phyloP scores from a whole-genome alignment of 495 filamentous ascomycete genomes.

The Penicillium daleae region DNA sequence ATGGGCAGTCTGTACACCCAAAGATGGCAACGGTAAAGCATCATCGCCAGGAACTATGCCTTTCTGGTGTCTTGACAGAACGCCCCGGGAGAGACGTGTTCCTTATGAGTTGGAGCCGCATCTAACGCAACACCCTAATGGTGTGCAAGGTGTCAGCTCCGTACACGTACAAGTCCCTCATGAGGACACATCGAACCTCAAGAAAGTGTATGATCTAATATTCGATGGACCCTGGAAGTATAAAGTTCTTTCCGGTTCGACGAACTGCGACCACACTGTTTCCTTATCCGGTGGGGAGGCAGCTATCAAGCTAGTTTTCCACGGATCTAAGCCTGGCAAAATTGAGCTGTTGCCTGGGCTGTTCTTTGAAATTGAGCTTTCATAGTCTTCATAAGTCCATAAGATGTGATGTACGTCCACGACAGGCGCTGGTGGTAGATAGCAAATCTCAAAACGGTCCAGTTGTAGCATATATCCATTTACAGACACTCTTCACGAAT shows the following conservation, averaged over 20 bases:
- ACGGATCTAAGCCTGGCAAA: slow-evolving; percentile 13
- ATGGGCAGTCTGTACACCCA: neutral
- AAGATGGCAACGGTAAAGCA: neutral
- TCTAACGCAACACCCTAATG: neutral
- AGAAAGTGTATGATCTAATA: slow-evolving; percentile 19
- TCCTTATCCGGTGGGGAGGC: slow-evolving; percentile 11
- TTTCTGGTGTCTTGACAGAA: neutral
- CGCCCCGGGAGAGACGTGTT: neutral
- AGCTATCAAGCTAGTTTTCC: slow-evolving; percentile 16
- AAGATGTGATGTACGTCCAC: neutral
- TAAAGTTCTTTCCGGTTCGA: slow-evolving; percentile 20
- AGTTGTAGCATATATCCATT: neutral
- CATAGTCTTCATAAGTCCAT: neutral
- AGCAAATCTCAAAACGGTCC: neutral
- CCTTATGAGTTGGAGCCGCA: neutral
- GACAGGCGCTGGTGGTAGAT: neutral
- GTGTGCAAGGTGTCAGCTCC: slow-evolving; percentile 10
- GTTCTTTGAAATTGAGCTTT: slow-evolving; percentile 13
- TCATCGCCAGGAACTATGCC: neutral
- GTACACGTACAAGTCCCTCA: slow-evolving; percentile 13
- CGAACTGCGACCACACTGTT: slow-evolving; percentile 4
- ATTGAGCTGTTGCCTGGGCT: slow-evolving; percentile 25
- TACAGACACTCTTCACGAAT: no score
- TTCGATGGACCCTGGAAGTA: slow-evolving; percentile 19
- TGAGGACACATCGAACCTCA: neutral